These are phyloP conservation scores for Cladorrhinum sp. DNA, from an alignment of 2,329 filamentous ascomycete species.

Conservation along the genomic window DNA sequence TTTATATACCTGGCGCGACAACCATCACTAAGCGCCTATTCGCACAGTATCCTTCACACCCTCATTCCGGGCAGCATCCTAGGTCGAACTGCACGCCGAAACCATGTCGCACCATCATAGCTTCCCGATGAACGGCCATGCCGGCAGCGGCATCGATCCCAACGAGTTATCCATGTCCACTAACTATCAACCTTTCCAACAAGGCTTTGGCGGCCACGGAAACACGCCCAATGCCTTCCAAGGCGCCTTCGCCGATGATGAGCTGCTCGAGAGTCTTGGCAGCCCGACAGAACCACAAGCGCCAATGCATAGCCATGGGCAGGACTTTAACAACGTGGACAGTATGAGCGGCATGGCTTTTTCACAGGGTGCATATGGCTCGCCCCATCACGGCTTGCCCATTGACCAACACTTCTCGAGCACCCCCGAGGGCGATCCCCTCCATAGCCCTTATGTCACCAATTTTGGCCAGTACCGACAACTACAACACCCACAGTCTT, in stretches of 20 bases:
- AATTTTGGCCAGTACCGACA: slow-evolving; percentile 74
- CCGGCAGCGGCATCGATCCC: slow-evolving; percentile 66
- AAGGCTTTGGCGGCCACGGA: slow-evolving; percentile 47
- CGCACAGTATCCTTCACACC: not conserved
- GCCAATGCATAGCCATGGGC: slow-evolving; percentile 51
- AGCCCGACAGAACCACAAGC: slow-evolving; percentile 52
- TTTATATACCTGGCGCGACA: not conserved
- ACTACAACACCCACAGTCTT: slow-evolving; percentile 58
- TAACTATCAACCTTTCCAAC: slow-evolving; percentile 60
- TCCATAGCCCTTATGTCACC: slow-evolving; percentile 83
- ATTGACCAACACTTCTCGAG: slow-evolving; percentile 76
- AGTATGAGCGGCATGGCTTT: slow-evolving; percentile 54
- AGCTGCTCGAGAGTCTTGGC: slow-evolving; percentile 72
- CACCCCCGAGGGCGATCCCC: slow-evolving; percentile 86
- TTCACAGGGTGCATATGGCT: slow-evolving; percentile 49
- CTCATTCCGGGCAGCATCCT: slow-evolving; percentile 8
- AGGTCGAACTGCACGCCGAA: not conserved
- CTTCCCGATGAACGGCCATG: slow-evolving; percentile 56
- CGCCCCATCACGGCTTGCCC: slow-evolving; percentile 56
- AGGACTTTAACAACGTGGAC: slow-evolving; percentile 56
- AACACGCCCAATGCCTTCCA: slow-evolving; percentile 70
- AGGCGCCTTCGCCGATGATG: slow-evolving; percentile 81
- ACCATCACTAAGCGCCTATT: not conserved
- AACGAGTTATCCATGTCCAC: slow-evolving; percentile 73
- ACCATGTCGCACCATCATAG: slow-evolving; percentile 52